Percentiles rank a stretch among this genome's conserved stretches.
These are phyloP conservation scores for Bretziella fagacearum DNA, from an alignment of 2,329 filamentous ascomycete species.

Conservation along the genomic window DNA sequence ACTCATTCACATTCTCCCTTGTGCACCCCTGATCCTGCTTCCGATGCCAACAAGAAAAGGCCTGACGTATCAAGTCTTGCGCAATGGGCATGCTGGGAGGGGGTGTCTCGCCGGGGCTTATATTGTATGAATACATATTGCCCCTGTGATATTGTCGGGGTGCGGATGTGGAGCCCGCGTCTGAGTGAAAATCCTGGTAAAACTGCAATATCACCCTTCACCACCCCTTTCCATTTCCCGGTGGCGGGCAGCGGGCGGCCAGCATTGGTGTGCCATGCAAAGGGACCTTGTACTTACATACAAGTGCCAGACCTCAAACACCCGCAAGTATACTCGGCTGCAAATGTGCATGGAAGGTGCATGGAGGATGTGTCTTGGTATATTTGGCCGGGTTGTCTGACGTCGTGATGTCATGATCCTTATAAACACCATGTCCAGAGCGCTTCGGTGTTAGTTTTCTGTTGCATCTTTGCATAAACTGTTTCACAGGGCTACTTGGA, in stretches of 20 bases:
- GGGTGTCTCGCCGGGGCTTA: not conserved
- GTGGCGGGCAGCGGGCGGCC: not conserved
- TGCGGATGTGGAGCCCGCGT: constrained; percentile 1
- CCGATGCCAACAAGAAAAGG: not conserved
- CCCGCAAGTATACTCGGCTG: not conserved
- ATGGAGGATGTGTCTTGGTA: constrained; percentile 1
- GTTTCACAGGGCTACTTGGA: too few relatives aligned
- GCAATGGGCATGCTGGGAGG: too few relatives aligned
- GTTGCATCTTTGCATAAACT: too few relatives aligned
- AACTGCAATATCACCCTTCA: not conserved
- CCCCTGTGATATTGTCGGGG: constrained; percentile 2
- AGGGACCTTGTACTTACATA: not conserved
- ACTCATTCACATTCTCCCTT: too few relatives aligned
- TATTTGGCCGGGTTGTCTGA: constrained; percentile 1
- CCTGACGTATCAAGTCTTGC: too few relatives aligned
- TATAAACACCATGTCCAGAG: not conserved
- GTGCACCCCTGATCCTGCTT: constrained; percentile 1
- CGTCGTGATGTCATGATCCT: constrained; percentile 11
- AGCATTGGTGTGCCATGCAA: not conserved
- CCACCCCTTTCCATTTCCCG: too few relatives aligned
- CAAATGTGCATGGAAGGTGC: not conserved
- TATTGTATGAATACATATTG: constrained; percentile 1
- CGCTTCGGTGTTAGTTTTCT: too few relatives aligned
- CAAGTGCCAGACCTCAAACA: not conserved
- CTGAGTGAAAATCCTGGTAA: constrained; percentile 3